These are phyloP conservation scores for Cnidoscolus chayamansa DNA, from an alignment of 441 rosid species.

Conservation along the genomic window DNA sequence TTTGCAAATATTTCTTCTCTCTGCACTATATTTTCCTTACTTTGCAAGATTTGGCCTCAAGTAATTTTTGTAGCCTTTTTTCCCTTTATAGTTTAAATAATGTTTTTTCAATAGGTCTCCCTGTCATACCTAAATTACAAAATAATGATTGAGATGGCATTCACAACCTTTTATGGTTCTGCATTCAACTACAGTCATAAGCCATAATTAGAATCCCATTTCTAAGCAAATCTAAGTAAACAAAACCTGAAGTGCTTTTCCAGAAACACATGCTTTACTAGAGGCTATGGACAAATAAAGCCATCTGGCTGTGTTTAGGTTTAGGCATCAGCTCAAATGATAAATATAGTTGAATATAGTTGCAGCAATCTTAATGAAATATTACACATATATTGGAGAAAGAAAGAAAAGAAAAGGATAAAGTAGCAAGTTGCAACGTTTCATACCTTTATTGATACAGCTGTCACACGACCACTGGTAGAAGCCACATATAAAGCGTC, in stretches of 20 bases:
- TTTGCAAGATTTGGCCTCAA: not conserved
- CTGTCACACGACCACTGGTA: conserved; percentile 78
- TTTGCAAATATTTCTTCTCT: not conserved
- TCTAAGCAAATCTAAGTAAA: not conserved
- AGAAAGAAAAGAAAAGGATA: not conserved
- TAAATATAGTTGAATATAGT: not conserved
- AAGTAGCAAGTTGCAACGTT: not conserved
- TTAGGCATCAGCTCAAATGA: not conserved
- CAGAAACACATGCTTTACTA: not conserved
- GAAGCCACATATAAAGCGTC: conserved; percentile 67
- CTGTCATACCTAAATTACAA: not conserved
- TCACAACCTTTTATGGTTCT: not conserved
- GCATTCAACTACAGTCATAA: not conserved
- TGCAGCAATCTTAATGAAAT: not conserved
- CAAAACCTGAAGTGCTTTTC: not conserved
- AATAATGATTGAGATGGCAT: not conserved
- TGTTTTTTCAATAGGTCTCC: not conserved
- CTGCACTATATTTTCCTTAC: too few relatives aligned
- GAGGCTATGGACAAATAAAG: not conserved
- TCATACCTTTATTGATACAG: conserved; percentile 68
- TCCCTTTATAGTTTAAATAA: not conserved
- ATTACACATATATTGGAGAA: not conserved
- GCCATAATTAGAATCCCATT: not conserved
- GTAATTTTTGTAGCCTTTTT: not conserved
- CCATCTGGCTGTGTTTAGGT: not conserved